Conservation (phyloP, 148 eudicot species). For the Cornus florida region DNA sequence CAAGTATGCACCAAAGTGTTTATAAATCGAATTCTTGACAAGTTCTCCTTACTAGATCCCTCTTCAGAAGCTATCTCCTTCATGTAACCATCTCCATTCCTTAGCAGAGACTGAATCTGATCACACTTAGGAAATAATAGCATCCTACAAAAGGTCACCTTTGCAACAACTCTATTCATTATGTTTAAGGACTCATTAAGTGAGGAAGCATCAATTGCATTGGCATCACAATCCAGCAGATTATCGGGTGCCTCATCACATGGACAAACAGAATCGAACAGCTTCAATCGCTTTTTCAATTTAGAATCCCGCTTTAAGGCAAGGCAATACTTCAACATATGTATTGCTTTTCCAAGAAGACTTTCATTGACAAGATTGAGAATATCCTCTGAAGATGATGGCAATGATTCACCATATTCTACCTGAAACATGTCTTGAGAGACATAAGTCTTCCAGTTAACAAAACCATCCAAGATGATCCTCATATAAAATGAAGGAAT, state of each 20-base stretch:
- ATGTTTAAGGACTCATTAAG: constrained; percentile 47
- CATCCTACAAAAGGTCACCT: constrained; percentile 52
- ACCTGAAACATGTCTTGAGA: constrained; percentile 46
- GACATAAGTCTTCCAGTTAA: constrained; percentile 67
- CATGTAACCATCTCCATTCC: constrained; percentile 21
- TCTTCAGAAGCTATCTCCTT: constrained; percentile 18
- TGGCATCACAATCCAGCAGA: constrained; percentile 44
- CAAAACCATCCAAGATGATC: constrained; percentile 55
- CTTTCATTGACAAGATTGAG: constrained; percentile 43
- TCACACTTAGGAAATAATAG: constrained; percentile 47
- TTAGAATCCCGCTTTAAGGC: constrained; percentile 25
- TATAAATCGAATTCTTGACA: constrained; percentile 45
- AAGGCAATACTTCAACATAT: constrained; percentile 49
- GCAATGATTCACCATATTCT: constrained; percentile 31
- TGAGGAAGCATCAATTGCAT: constrained; percentile 34
- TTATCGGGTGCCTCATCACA: constrained; percentile 24
- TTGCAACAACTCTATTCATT: constrained; percentile 60
- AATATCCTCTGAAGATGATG: constrained; percentile 48
- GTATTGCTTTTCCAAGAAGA: constrained; percentile 67
- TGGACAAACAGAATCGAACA: constrained; percentile 55
- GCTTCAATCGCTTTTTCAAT: constrained; percentile 40
- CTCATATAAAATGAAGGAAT: constrained; percentile 49
- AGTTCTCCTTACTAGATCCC: constrained; percentile 24
- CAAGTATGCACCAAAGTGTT: constrained; percentile 58
- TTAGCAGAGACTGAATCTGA: constrained; percentile 20